Conservation (phyloP, 1,284 basidiomycete species). For the Anthracocystis setariae region DNA sequence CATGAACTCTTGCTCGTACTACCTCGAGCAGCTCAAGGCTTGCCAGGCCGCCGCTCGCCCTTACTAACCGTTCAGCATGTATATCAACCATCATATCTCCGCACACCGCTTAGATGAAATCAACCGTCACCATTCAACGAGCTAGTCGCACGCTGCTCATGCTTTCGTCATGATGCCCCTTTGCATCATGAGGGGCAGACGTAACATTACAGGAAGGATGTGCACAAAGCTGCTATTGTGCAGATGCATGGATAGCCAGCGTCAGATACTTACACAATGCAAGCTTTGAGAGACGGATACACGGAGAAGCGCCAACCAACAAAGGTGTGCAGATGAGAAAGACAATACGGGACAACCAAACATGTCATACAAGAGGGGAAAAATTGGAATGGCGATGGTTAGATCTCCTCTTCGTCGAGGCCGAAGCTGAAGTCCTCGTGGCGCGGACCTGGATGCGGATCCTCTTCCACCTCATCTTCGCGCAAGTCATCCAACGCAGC, state of each 20-base stretch:
- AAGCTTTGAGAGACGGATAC: background rate
- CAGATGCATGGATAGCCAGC: conserved; percentile 1
- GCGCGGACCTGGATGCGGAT: conserved; percentile 29
- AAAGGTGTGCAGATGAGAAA: conserved; percentile 3
- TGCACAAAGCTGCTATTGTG: background rate
- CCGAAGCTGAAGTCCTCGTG: conserved; percentile 39
- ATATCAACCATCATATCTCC: conserved; percentile 1
- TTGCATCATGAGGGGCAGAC: background rate
- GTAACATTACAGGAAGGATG: background rate
- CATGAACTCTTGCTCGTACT: conserved; percentile 72
- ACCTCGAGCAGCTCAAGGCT: conserved; percentile 70
- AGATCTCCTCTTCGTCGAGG: conserved; percentile 30
- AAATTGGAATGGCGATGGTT: background rate
- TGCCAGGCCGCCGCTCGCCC: conserved; percentile 66
- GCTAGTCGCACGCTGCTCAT: background rate
- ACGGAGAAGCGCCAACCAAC: background rate
- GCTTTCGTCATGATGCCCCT: background rate
- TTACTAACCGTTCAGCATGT: conserved; percentile 41
- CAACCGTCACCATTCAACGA: conserved; percentile 28
- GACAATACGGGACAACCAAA: background rate
- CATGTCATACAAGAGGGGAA: background rate
- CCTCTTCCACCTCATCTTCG: conserved; percentile 28
- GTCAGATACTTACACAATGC: background rate
- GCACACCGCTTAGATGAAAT: conserved; percentile 20
- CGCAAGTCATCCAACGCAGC: conserved; percentile 15